Evolutionary conservation across 441 rosid genomes (phyloP).

Genomic region (Mallotus japonicus): DNA sequence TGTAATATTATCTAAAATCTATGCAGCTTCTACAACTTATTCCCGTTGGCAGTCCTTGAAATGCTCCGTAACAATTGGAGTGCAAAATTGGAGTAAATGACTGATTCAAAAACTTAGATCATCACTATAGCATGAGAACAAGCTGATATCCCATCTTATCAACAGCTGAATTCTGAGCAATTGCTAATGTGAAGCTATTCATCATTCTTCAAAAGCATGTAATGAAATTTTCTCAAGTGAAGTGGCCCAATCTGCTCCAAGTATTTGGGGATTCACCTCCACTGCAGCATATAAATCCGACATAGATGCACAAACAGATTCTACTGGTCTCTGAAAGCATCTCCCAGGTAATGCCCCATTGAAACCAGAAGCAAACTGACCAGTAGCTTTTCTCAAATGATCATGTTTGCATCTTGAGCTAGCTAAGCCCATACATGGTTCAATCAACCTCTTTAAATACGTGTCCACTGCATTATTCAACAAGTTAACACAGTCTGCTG

Average conservation of each 20-base stretch:
- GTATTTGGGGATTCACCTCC: conserved; percentile 69
- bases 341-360: conserved; percentile 25
- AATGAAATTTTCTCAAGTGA: conserved; percentile 65
- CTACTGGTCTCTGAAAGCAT: conserved; percentile 24
- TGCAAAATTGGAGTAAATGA: conserved; percentile 27
- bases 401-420: conserved; percentile 36
- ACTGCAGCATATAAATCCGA: conserved; percentile 58
- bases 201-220: conserved; percentile 41
- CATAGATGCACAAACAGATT: conserved; percentile 39
- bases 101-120: conserved; percentile 21
- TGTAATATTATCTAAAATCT: conserved; percentile 11
- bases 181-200: conserved; percentile 11
- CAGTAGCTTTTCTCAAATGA: conserved; percentile 22
- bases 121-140: conserved; percentile 11
- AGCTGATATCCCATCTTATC: conserved; percentile 15
- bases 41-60: conserved; percentile 11
- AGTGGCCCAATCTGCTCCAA: conserved; percentile 71
- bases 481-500: conserved; percentile 51
- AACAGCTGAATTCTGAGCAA: conserved; percentile 7
- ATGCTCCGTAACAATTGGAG: conserved; percentile 1
- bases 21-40: conserved; percentile 28
- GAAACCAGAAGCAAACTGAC: conserved; percentile 17
- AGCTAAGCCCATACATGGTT: conserved; percentile 60
- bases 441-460: conserved; percentile 63
- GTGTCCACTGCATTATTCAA: conserved; percentile 66